Percentiles rank a stretch among this genome's conserved stretches.
These are phyloP conservation scores for Trichoderma sp. DNA, from an alignment of 2,329 filamentous ascomycete species.

Conservation along the genomic window DNA sequence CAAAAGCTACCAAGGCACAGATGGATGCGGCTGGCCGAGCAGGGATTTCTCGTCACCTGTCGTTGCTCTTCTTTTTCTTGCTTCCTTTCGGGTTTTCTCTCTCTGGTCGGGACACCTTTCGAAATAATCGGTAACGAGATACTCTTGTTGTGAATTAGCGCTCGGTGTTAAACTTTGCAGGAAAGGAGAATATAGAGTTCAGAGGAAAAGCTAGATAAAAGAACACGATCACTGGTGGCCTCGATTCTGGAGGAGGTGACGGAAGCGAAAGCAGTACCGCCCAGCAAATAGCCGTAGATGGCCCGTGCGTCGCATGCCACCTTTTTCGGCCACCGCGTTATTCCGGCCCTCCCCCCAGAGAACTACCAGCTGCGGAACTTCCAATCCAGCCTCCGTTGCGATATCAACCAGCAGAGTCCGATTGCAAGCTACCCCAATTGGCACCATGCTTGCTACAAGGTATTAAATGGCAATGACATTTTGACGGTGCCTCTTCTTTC, in stretches of 20 bases:
- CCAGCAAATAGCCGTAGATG: conserved; percentile 22
- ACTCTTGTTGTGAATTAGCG: not conserved
- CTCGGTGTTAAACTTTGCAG: not conserved
- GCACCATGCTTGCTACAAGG: conserved; percentile 46
- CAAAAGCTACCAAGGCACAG: not conserved
- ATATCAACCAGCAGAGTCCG: not conserved
- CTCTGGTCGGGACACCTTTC: not conserved
- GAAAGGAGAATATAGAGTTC: not conserved
- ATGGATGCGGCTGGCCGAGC: not conserved
- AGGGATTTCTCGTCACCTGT: not conserved
- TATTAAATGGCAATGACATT: conserved; percentile 28
- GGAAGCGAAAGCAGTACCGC: conserved; percentile 12
- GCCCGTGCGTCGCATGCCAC: conserved; percentile 27
- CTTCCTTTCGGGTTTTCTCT: not conserved
- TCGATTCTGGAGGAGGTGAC: conserved; percentile 20
- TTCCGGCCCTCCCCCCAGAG: conserved; percentile 28
- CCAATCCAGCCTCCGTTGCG: not conserved
- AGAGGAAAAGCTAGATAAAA: not conserved
- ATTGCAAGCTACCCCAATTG: conserved; percentile 21
- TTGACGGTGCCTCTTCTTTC: not conserved
- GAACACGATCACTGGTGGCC: conserved; percentile 16
- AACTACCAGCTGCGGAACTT: conserved; percentile 10
- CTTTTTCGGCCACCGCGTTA: conserved; percentile 27
- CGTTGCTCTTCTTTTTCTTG: not conserved
- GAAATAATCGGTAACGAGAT: conserved; percentile 1